Evolutionary conservation across 768 basidiomycete genomes (phyloP).

Genomic region (Tylopilus rubrobrunneus): DNA sequence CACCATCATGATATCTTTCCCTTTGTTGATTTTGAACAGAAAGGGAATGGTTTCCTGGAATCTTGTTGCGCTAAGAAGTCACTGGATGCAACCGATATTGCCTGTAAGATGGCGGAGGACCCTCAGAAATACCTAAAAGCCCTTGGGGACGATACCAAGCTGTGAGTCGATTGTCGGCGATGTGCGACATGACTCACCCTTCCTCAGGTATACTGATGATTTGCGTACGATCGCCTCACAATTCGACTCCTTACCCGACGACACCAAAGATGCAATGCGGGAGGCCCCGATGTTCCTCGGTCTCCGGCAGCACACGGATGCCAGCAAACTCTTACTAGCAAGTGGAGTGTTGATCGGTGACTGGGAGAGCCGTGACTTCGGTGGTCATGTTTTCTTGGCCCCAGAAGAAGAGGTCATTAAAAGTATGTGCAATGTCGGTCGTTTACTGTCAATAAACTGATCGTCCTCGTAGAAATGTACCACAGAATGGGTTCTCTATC

Average conservation of each 20-base stretch:
- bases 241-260: conserved; percentile 8
- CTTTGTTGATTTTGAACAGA: conserved; percentile 10
- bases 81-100: conserved; percentile 10
- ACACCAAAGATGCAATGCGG: conserved; percentile 10
- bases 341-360: conserved; percentile 10
- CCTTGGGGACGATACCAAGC: not conserved
- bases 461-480: conserved; percentile 8
- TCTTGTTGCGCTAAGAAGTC: conserved; percentile 12
- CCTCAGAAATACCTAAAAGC: conserved; percentile 5
- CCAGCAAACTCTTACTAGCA: conserved; percentile 3
- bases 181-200: not conserved
- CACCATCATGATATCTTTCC: conserved; percentile 11
- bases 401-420: conserved; percentile 9
- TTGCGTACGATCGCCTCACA: conserved; percentile 10
- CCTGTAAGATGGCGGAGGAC: conserved; percentile 2
- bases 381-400: conserved; percentile 2
- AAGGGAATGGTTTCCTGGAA: conserved; percentile 7
- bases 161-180: conserved; percentile 3
- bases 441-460: not conserved
- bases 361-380: conserved; percentile 11
- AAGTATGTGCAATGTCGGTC: not conserved
- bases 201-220: conserved; percentile 8
- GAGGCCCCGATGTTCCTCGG: conserved; percentile 7
- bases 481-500: conserved; percentile 9
- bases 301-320: not conserved